Conservation (phyloP, 2,329 filamentous ascomycete genomes). For the Diaporthe australafricana region DNA sequence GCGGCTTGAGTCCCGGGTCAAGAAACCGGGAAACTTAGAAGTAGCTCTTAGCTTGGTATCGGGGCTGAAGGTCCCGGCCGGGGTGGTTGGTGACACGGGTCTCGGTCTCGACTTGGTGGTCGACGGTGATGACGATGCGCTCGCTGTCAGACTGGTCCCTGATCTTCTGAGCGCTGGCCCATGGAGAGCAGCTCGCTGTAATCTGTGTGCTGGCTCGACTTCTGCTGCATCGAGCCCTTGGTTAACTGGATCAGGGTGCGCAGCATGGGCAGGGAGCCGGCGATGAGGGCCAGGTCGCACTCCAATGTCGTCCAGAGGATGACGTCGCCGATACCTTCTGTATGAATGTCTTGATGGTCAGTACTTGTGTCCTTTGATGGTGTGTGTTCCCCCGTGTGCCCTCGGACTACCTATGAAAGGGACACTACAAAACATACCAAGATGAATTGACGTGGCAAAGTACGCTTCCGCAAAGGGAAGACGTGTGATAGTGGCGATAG, state of each 20-base stretch:
- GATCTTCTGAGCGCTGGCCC: not conserved
- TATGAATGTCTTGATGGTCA: not conserved
- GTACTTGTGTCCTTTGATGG: not conserved
- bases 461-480: constrained; percentile 8
- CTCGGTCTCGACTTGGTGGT: not conserved
- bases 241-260: constrained; percentile 27
- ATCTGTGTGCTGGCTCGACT: not conserved
- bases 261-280: constrained; percentile 37
- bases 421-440: not conserved
- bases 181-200: not conserved
- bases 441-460: not conserved
- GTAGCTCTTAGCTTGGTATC: not conserved
- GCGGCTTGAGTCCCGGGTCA: no score
- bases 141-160: not conserved
- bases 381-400: no score
- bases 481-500: constrained; percentile 34
- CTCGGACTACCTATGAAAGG: no score
- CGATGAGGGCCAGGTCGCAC: constrained; percentile 36
- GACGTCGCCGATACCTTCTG: constrained; percentile 32
- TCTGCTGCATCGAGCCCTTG: not conserved
- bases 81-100: no score
- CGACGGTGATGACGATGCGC: constrained; percentile 7
- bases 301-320: constrained; percentile 37
- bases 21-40: not conserved
- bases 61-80: not conserved